Conservation (phyloP, 1,284 basidiomycete genomes). For the Sanghuangporus sanghuang region DNA sequence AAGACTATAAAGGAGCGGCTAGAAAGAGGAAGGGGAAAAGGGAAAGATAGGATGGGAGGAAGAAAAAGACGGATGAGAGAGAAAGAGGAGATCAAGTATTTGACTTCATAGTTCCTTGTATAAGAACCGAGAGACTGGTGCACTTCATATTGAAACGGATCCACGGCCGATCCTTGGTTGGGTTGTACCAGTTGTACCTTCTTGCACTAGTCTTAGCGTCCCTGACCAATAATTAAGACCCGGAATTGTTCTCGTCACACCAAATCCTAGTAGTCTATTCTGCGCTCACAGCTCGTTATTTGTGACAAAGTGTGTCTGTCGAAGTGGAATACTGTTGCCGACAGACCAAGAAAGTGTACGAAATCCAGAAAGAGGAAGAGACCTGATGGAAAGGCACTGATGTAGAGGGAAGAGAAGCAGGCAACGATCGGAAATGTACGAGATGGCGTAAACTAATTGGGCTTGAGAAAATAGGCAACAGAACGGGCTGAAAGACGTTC, state of each 20-base stretch:
- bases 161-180: not conserved
- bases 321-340: not conserved
- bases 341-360: not conserved
- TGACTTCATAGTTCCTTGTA: not conserved
- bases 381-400: not conserved
- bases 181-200: not conserved
- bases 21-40: conserved; percentile 1
- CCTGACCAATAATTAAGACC: not conserved
- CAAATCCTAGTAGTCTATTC: not conserved
- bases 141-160: not conserved
- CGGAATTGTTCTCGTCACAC: not conserved
- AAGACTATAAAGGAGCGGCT: not conserved
- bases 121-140: not conserved
- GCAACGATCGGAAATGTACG: not conserved
- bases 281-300: not conserved
- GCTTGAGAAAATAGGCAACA: not conserved
- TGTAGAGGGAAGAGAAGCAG: not conserved
- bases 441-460: not conserved
- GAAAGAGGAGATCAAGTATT: not conserved
- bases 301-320: not conserved
- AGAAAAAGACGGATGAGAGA: not conserved
- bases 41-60: conserved; percentile 4
- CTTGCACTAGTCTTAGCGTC: not conserved
- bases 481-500: not conserved
- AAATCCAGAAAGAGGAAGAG: not conserved